These are phyloP conservation scores for Colletotrichum australisinense DNA, from an alignment of 2,329 filamentous ascomycete species.

Conservation along the genomic window DNA sequence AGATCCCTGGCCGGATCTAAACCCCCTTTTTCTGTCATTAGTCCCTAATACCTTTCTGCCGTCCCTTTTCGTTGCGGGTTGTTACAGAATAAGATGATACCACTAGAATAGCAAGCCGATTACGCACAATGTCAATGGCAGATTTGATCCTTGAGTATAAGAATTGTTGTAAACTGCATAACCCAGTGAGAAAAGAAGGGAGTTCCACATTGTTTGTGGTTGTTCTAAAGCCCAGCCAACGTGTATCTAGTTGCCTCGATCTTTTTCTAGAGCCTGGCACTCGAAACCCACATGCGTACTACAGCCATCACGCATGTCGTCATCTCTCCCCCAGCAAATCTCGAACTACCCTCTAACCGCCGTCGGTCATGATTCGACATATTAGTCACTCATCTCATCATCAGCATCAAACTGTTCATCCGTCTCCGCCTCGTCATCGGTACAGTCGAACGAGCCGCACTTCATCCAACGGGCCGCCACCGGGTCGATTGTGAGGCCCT, in stretches of 20 bases:
- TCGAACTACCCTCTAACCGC: no score
- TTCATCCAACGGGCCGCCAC: neutral
- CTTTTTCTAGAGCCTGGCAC: neutral
- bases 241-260: neutral
- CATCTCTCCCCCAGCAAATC: no score
- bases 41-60: conserved; percentile 30
- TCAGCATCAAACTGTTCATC: neutral
- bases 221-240: neutral
- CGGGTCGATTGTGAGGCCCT: neutral
- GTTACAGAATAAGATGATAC: conserved; percentile 37
- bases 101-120: conserved; percentile 37
- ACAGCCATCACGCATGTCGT: no score
- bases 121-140: conserved; percentile 29
- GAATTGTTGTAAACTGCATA: conserved; percentile 10
- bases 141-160: neutral
- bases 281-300: no score
- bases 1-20: conserved; percentile 21
- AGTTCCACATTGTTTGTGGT: neutral
- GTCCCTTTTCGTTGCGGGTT: conserved; percentile 32
- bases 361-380: no score
- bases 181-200: neutral
- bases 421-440: neutral
- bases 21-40: conserved; percentile 5
- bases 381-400: no score
- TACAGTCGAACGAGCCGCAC: neutral